Evolutionary conservation across 495 filamentous ascomycete species (phyloP).

Genomic region (Penicillium lagena): DNA sequence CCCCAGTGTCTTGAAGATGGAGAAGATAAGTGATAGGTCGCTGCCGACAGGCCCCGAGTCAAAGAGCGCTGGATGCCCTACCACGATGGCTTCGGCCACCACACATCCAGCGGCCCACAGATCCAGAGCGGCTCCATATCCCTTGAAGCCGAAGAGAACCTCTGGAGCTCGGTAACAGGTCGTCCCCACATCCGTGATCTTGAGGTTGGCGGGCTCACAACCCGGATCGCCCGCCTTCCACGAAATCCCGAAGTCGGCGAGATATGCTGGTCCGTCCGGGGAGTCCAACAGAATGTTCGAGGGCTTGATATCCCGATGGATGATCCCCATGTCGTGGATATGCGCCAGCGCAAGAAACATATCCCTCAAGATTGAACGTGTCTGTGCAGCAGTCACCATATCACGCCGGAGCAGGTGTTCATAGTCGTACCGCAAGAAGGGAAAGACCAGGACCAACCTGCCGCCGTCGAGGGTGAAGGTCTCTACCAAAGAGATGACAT

Average conservation of each 20-base stretch:
- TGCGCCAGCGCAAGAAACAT: constrained; percentile 67
- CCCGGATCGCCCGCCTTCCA: constrained; percentile 60
- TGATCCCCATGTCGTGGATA: constrained; percentile 66
- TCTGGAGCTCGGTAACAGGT: constrained; percentile 88
- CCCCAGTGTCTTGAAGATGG: constrained; percentile 83
- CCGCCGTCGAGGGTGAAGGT: constrained; percentile 67
- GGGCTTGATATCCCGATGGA: constrained; percentile 93
- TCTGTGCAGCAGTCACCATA: constrained; percentile 36
- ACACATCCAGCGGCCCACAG: constrained; percentile 88
- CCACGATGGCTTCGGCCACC: constrained; percentile 56
- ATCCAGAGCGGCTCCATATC: constrained; percentile 67
- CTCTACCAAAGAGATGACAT: constrained; percentile 62
- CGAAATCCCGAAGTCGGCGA: constrained; percentile 89
- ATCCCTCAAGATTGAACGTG: constrained; percentile 48
- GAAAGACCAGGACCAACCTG: constrained; percentile 72
- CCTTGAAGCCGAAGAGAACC: constrained; percentile 74
- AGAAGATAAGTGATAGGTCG: constrained; percentile 82
- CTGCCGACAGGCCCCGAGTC: constrained; percentile 83
- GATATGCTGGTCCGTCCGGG: constrained; percentile 59
- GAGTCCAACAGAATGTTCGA: constrained; percentile 75
- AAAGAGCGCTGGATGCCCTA: constrained; percentile 57
- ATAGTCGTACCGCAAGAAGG: constrained; percentile 71
- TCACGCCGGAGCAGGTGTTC: constrained; percentile 50
- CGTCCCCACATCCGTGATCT: constrained; percentile 90
- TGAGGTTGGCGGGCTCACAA: constrained; percentile 58